These are phyloP conservation scores for Brettanomyces anomalus DNA, from an alignment of 805 yeast genomes.

Conservation along the genomic window DNA sequence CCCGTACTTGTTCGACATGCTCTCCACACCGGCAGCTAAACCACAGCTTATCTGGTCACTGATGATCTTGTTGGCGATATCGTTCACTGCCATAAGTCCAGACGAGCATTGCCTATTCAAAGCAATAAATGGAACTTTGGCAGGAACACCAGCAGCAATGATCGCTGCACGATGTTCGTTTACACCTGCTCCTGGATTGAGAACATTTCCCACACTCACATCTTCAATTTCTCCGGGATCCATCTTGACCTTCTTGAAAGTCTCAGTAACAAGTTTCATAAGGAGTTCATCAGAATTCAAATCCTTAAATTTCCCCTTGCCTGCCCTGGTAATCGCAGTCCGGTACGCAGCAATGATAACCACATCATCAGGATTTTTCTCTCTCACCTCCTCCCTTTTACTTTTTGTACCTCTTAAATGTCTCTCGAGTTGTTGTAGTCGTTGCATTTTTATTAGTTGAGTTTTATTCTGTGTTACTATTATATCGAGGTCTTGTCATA, in stretches of 20 bases:
- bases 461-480: not conserved
- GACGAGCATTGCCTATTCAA: conserved; percentile 93
- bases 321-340: conserved; percentile 83
- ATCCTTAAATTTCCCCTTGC: conserved; percentile 79
- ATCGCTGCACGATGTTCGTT: conserved; percentile 90
- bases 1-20: conserved; percentile 89
- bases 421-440: conserved; percentile 7
- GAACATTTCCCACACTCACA: conserved; percentile 83
- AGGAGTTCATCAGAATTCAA: conserved; percentile 74
- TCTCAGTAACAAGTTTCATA: conserved; percentile 51
- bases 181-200: conserved; percentile 91
- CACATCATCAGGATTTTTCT: conserved; percentile 76
- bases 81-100: conserved; percentile 84
- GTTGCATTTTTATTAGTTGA: conserved; percentile 6
- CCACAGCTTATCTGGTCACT: conserved; percentile 89
- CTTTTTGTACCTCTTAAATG: conserved; percentile 3
- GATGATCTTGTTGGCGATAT: conserved; percentile 79
- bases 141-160: conserved; percentile 85
- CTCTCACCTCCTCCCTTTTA: conserved; percentile 22
- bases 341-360: conserved; percentile 87
- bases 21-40: conserved; percentile 86
- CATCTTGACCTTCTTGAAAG: conserved; percentile 45
- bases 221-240: conserved; percentile 61
- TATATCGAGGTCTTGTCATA: too few species aligned
- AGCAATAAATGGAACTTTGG: conserved; percentile 69